Percentiles rank a stretch among this genome's conserved stretches.
Evolutionary conservation across 768 basidiomycete genomes (phyloP).

Genomic region (Kwoniella dejecticola): DNA sequence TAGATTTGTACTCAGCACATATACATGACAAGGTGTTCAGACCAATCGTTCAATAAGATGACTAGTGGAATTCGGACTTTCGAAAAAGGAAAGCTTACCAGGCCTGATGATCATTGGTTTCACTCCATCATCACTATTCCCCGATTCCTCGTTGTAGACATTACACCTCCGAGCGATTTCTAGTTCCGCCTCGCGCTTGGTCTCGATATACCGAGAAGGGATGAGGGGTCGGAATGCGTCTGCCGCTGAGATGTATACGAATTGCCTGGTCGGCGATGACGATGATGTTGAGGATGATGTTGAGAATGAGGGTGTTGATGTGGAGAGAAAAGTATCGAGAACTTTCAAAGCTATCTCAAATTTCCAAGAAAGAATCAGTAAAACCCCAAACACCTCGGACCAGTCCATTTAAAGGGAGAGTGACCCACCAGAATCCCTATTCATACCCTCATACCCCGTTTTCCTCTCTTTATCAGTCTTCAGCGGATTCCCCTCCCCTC

Average conservation of each 20-base stretch:
- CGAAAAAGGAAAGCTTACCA: constrained; percentile 66
- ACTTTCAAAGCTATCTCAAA: constrained; percentile 62
- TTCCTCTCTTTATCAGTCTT: constrained; percentile 54
- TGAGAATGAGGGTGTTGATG: constrained; percentile 11
- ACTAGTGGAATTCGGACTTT: too few species aligned
- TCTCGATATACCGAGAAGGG: constrained; percentile 80
- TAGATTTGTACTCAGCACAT: not conserved
- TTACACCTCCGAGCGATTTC: constrained; percentile 65
- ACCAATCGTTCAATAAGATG: too few species aligned
- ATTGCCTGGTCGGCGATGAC: constrained; percentile 54
- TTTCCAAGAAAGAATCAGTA: too few species aligned
- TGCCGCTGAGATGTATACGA: constrained; percentile 94
- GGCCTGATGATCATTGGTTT: constrained; percentile 83
- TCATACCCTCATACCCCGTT: constrained; percentile 70
- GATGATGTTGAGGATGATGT: not conserved
- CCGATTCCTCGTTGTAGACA: constrained; percentile 24
- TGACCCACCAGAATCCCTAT: constrained; percentile 78
- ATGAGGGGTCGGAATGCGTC: constrained; percentile 87
- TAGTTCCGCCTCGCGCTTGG: constrained; percentile 88
- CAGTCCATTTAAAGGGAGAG: too few species aligned
- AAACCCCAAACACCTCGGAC: too few species aligned
- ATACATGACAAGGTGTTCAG: too few species aligned
- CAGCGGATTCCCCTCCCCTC: constrained; percentile 51
- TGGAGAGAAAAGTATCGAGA: constrained; percentile 66
- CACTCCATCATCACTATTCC: constrained; percentile 36